These are phyloP conservation scores for Salix viminalis DNA, from an alignment of 345 rosid species.

Conservation along the genomic window DNA sequence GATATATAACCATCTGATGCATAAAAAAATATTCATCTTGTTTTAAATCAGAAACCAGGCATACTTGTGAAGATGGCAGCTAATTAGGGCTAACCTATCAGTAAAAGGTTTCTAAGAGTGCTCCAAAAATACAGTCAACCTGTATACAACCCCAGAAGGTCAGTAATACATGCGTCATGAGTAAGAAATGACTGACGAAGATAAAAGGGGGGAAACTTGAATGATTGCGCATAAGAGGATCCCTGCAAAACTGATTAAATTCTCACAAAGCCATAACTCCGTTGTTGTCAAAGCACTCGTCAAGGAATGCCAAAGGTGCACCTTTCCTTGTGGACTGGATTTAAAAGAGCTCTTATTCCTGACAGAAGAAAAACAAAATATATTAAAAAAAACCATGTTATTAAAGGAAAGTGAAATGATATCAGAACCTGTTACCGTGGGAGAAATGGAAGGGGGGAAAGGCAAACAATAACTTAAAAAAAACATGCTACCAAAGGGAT, in stretches of 20 bases:
- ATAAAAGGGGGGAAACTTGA: neutral
- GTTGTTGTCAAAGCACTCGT: neutral
- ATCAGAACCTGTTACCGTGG: no score
- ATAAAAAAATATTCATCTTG: neutral
- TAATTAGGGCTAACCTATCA: neutral
- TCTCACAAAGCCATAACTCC: neutral
- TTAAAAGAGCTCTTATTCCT: conserved; percentile 14
- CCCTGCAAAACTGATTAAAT: neutral
- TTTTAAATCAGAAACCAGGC: neutral
- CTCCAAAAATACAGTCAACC: neutral
- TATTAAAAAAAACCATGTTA: neutral
- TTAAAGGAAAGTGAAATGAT: no score
- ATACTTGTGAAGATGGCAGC: neutral
- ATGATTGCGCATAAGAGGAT: neutral
- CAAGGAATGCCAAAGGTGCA: neutral
- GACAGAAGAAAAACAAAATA: neutral
- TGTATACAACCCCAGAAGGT: neutral
- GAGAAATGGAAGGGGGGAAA: no score
- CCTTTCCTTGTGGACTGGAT: neutral
- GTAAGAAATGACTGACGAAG: neutral
- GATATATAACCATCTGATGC: neutral
- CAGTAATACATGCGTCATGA: neutral
- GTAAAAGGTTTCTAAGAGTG: neutral
- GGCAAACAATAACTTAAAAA: neutral
- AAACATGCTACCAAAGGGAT: neutral